Base-by-base conservation (phyloP, 345 rosid genomes). In the Hirschfeldia incana region DNA sequence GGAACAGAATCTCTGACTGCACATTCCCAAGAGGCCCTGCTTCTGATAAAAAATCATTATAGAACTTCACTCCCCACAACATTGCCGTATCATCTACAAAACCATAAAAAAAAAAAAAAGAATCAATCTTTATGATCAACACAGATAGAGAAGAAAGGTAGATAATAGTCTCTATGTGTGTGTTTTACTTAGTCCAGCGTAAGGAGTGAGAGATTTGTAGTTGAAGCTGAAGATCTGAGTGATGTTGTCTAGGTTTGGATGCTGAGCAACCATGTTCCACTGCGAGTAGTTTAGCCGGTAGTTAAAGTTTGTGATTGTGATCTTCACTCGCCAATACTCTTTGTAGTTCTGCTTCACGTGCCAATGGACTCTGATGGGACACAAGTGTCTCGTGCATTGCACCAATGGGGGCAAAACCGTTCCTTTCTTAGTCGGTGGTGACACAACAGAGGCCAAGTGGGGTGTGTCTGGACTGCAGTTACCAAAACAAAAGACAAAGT, bases 181-280 rank as follows among this genome's bases (percentile, higher is more conserved):
- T 21, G 21, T 21, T 21, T 83, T 88, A 94, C 98, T 92, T 73
- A 89, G 83, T 79, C 86, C 89, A 1, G 85, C 89, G 61, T 90
- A 91, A 75, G 97, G 97, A 83, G 86, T 82, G 70, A 94, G 80
- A 33, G 97, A 75, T 81, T 88, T 89, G 87, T 89, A 88, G 27
- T 86, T 76, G 81, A 91, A 91, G 58, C 98, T 91, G 88, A 90
- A 94, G 81, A 82, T 78, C 75, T 86, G 84, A 13, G 95, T 88
- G 76, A 92, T 84, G 80, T 89, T 90, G 75, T 91, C 91, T 1
- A 92, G 89, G 78, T 92, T 90, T 55, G 98, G 97, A 42, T 92
- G 98, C 73, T 91, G 98, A 76, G 81, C 94, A 4, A 94, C 95
- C 3, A 92, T 80, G 77, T 90, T 94, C 98, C 98, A 94, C 70